phyloP scores from a whole-genome alignment of 441 rosid genomes.

The Dalechampia spathulata region DNA sequence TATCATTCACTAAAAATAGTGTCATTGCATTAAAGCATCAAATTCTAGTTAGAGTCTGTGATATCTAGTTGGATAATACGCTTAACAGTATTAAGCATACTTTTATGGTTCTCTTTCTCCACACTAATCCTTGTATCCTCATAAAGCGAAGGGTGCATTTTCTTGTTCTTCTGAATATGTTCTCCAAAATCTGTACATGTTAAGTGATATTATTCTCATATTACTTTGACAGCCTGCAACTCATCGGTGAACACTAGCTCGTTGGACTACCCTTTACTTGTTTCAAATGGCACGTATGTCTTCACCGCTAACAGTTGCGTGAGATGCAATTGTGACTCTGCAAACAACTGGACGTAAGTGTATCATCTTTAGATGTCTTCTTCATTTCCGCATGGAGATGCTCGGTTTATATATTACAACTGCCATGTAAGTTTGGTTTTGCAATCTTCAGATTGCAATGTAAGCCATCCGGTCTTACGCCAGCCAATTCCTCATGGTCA shows the following conservation, averaged over 20 bases:
- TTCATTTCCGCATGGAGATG: background rate
- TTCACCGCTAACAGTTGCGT: conserved; percentile 65
- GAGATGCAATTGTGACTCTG: conserved; percentile 49
- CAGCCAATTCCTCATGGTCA: conserved; percentile 28
- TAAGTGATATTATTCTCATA: background rate
- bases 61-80: too few species aligned
- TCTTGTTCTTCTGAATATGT: background rate
- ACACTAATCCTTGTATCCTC: too few species aligned
- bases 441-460: conserved; percentile 51
- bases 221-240: conserved; percentile 54
- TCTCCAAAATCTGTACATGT: background rate
- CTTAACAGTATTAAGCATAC: too few species aligned
- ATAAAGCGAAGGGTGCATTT: background rate
- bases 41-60: too few species aligned
- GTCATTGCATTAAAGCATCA: too few species aligned
- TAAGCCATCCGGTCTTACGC: conserved; percentile 38
- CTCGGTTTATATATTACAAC: background rate
- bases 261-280: conserved; percentile 36
- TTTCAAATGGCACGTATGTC: conserved; percentile 45
- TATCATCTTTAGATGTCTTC: background rate
- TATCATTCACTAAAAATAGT: too few species aligned
- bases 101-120: too few species aligned
- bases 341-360: conserved; percentile 62
- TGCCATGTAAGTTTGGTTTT: conserved; percentile 4
- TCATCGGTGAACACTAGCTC: conserved; percentile 49